Evolutionary conservation across 176 grass and related monocot species (phyloP).

Genomic region (Eleusine indica): DNA sequence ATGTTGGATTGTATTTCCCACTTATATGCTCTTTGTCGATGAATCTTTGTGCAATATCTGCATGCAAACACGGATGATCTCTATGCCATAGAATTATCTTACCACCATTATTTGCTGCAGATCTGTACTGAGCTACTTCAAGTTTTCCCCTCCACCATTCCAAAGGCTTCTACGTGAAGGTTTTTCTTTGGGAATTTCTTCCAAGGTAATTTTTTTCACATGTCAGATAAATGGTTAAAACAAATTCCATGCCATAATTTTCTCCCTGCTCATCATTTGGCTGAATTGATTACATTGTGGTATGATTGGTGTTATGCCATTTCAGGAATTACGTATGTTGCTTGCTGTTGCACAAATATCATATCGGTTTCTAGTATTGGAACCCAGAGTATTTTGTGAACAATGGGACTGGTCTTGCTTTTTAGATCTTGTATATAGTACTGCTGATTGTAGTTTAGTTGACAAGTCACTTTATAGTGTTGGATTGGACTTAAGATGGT

Average conservation of each 20-base stretch:
- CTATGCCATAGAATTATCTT: slow-evolving; percentile 19
- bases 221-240: not conserved
- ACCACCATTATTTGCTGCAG: slow-evolving; percentile 49
- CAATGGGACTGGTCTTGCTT: slow-evolving; percentile 94
- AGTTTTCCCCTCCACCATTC: slow-evolving; percentile 80
- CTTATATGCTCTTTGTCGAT: not conserved
- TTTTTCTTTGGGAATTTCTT: slow-evolving; percentile 32
- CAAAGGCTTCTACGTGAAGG: slow-evolving; percentile 48
- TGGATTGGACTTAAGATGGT: slow-evolving; percentile 79
- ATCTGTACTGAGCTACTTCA: slow-evolving; percentile 71
- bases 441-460: slow-evolving; percentile 52
- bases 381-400: slow-evolving; percentile 68
- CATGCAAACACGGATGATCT: not conserved
- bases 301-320: slow-evolving; percentile 12
- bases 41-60: not conserved
- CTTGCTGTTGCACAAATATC: slow-evolving; percentile 62
- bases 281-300: not conserved
- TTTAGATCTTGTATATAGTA: slow-evolving; percentile 63
- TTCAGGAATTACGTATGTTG: slow-evolving; percentile 64
- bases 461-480: slow-evolving; percentile 35
- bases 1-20: slow-evolving; percentile 1
- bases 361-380: slow-evolving; percentile 81
- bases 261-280: not conserved
- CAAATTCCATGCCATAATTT: not conserved
- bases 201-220: slow-evolving; percentile 58